These are phyloP conservation scores for Noccaea caerulescens DNA, from an alignment of 345 rosid genomes.

Conservation along the genomic window DNA sequence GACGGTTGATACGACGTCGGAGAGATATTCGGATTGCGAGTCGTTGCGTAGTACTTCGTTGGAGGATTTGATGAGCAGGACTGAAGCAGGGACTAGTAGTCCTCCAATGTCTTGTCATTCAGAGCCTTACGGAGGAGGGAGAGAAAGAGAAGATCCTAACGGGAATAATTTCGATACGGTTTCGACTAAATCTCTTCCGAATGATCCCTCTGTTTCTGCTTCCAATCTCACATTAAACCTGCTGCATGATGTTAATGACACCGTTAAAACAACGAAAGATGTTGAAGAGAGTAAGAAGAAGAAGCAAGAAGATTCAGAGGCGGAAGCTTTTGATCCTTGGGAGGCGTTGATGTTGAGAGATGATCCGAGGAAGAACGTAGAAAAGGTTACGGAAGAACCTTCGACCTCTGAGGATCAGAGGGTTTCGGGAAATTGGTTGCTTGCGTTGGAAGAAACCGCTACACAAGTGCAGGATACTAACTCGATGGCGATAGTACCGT, in stretches of 20 bases:
- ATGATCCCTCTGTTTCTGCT: slow-evolving; percentile 41
- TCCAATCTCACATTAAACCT: slow-evolving; percentile 35
- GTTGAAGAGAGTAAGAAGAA: slow-evolving; percentile 22
- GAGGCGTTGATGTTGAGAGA: slow-evolving; percentile 42
- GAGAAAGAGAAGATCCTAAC: slow-evolving; percentile 30
- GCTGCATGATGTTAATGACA: slow-evolving; percentile 38
- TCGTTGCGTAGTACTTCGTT: slow-evolving; percentile 52
- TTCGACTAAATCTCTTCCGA: slow-evolving; percentile 44
- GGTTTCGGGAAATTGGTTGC: slow-evolving; percentile 56
- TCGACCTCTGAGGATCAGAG: slow-evolving; percentile 18
- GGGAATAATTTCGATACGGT: slow-evolving; percentile 33
- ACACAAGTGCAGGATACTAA: slow-evolving; percentile 34
- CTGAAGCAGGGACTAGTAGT: slow-evolving; percentile 46
- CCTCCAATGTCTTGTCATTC: slow-evolving; percentile 45
- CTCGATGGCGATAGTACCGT: slow-evolving; percentile 35
- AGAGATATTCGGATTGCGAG: slow-evolving; percentile 46
- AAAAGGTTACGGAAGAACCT: slow-evolving; percentile 9
- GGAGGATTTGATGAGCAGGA: slow-evolving; percentile 59
- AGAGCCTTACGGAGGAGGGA: slow-evolving; percentile 45
- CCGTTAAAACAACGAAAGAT: slow-evolving; percentile 22
- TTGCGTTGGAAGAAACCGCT: slow-evolving; percentile 51
- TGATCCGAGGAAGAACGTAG: slow-evolving; percentile 22
- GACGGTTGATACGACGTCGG: slow-evolving; percentile 31
- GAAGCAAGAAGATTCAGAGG: slow-evolving; percentile 24
- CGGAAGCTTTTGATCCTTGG: slow-evolving; percentile 34